phyloP scores from a whole-genome alignment of 2,329 filamentous ascomycete species.

The Clonostachys byssicola region DNA sequence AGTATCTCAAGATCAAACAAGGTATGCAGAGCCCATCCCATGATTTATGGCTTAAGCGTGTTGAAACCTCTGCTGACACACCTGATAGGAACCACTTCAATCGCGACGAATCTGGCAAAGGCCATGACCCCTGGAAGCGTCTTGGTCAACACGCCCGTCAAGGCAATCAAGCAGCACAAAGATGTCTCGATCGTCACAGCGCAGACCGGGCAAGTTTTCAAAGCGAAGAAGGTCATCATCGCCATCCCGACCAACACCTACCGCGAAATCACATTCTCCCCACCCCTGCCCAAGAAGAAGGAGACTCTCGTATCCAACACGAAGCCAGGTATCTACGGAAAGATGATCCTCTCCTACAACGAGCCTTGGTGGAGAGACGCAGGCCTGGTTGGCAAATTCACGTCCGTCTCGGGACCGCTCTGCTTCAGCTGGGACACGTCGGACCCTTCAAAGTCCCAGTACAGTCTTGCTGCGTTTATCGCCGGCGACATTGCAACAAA shows the following conservation, averaged over 20 bases:
- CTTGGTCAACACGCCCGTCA: slow-evolving; percentile 8
- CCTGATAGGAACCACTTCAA: slow-evolving; percentile 4
- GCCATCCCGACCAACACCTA: slow-evolving; percentile 16
- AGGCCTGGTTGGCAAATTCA: slow-evolving; percentile 33
- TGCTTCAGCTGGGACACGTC: slow-evolving; percentile 19
- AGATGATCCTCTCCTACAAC: slow-evolving; percentile 31
- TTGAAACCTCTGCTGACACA: too few relatives aligned
- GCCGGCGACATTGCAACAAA: slow-evolving; percentile 17
- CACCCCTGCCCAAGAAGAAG: slow-evolving; percentile 19
- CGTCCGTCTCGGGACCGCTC: slow-evolving; percentile 21
- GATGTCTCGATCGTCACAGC: slow-evolving; percentile 8
- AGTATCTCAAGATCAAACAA: slow-evolving; percentile 6
- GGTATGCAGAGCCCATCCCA: background rate
- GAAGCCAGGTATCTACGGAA: slow-evolving; percentile 26
- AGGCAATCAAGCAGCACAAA: slow-evolving; percentile 7
- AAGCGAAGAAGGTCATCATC: slow-evolving; percentile 13
- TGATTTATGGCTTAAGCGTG: background rate
- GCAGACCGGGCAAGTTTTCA: slow-evolving; percentile 3
- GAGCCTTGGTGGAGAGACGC: slow-evolving; percentile 38
- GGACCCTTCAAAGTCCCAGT: slow-evolving; percentile 11
- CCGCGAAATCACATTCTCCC: slow-evolving; percentile 11
- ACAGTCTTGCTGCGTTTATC: slow-evolving; percentile 22
- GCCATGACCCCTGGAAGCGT: slow-evolving; percentile 7
- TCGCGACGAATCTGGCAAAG: slow-evolving; percentile 5
- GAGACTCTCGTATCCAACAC: slow-evolving; percentile 16